phyloP scores from a whole-genome alignment of 192 early-diverging fungal species.

The Coemansia guatemalensis region DNA sequence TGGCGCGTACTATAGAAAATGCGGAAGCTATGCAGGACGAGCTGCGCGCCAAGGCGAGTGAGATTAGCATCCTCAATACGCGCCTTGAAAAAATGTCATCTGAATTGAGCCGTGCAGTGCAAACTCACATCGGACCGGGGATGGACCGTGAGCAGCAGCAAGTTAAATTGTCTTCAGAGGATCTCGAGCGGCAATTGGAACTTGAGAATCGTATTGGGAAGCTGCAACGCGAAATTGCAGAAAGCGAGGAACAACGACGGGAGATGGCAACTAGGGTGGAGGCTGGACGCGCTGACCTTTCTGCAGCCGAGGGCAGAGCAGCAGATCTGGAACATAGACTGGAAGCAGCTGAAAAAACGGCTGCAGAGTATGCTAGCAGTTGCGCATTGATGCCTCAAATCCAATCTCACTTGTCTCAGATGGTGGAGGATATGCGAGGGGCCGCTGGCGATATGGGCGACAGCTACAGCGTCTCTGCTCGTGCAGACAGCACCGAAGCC shows the following conservation, averaged over 20 bases:
- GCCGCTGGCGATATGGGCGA: not conserved
- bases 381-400: slow-evolving; percentile 6
- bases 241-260: slow-evolving; percentile 18
- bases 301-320: slow-evolving; percentile 30
- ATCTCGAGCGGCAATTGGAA: slow-evolving; percentile 9
- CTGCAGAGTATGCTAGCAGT: slow-evolving; percentile 34
- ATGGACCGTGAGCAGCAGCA: slow-evolving; percentile 19
- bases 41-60: slow-evolving; percentile 13
- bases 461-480: not conserved
- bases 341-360: slow-evolving; percentile 38
- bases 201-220: slow-evolving; percentile 23
- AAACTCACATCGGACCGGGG: slow-evolving; percentile 24
- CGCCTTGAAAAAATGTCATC: slow-evolving; percentile 14
- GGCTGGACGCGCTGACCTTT: not conserved
- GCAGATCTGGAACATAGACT: slow-evolving; percentile 27
- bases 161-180: slow-evolving; percentile 9
- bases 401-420: slow-evolving; percentile 5
- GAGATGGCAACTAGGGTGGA: slow-evolving; percentile 5
- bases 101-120: slow-evolving; percentile 17
- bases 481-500: not conserved
- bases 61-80: slow-evolving; percentile 15
- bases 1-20: slow-evolving; percentile 9
- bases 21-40: slow-evolving; percentile 17
- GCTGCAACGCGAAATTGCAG: slow-evolving; percentile 24
- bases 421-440: not conserved